Percentiles rank a stretch among this genome's conserved stretches.
phyloP scores from a whole-genome alignment of 2,329 filamentous ascomycete species.

The Tolypocladium paradoxum region DNA sequence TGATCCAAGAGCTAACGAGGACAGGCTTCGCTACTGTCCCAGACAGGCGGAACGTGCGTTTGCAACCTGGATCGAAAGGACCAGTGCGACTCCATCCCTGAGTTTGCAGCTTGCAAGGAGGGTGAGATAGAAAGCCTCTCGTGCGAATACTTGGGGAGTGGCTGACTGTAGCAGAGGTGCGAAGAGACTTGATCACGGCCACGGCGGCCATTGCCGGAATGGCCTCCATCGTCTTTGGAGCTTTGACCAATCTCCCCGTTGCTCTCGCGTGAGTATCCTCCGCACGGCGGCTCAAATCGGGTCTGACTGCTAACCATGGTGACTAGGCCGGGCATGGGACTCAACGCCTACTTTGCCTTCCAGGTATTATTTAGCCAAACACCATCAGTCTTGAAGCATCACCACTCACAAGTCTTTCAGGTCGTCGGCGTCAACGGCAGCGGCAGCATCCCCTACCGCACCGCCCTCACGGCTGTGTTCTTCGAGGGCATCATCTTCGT shows the following conservation, averaged over 20 bases:
- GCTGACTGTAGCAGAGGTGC: conserved; percentile 36
- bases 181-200: conserved; percentile 70
- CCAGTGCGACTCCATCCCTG: conserved; percentile 36
- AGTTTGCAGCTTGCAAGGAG: conserved; percentile 35
- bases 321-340: conserved; percentile 51
- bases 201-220: conserved; percentile 73
- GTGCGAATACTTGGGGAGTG: too few species aligned
- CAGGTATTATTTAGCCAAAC: conserved; percentile 23
- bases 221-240: conserved; percentile 65
- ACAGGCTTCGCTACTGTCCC: conserved; percentile 60
- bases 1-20: neutral
- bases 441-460: conserved; percentile 44
- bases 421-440: conserved; percentile 51
- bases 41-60: conserved; percentile 67
- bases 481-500: conserved; percentile 55
- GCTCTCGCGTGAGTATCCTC: conserved; percentile 22
- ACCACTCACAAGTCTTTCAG: neutral
- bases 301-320: conserved; percentile 4
- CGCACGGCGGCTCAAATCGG: neutral
- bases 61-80: conserved; percentile 38
- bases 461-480: conserved; percentile 54
- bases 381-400: too few species aligned
- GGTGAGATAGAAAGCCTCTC: conserved; percentile 16
- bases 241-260: conserved; percentile 67
- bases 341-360: conserved; percentile 59